These are phyloP conservation scores for Bolboschoenus planiculmis DNA, from an alignment of 176 grass and related monocot genomes.

Conservation along the genomic window DNA sequence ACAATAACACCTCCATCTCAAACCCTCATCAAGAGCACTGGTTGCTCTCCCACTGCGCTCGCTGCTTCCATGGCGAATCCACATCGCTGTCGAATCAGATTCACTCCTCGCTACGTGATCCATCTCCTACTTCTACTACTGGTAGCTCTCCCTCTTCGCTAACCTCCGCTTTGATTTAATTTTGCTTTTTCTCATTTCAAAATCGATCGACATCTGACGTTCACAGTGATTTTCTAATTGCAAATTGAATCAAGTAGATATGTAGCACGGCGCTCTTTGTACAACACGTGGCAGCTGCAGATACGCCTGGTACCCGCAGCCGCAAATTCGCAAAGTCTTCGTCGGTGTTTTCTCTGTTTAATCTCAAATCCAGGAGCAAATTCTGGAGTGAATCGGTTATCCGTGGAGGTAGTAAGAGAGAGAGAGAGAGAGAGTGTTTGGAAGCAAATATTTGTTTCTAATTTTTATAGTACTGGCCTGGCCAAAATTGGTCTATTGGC, in stretches of 20 bases:
- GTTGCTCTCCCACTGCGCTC: not conserved
- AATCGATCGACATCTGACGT: not conserved
- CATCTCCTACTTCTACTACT: not conserved
- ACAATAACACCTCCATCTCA: not conserved
- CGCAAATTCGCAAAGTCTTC: constrained; percentile 36
- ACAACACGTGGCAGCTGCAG: constrained; percentile 27
- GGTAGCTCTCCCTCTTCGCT: not conserved
- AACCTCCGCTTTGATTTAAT: not conserved
- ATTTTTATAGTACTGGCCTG: not conserved
- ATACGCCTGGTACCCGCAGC: constrained; percentile 46
- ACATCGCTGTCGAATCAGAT: not conserved
- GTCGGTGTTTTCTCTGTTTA: constrained; percentile 83
- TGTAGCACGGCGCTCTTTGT: not conserved
- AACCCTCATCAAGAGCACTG: not conserved
- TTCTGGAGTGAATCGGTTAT: constrained; percentile 93
- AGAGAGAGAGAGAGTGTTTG: not conserved
- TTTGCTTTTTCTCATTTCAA: not conserved
- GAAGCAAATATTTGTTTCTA: not conserved
- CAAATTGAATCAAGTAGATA: not conserved
- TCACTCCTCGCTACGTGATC: not conserved
- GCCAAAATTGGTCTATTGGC: not conserved
- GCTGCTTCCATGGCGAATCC: constrained; percentile 11
- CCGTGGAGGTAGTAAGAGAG: constrained; percentile 33
- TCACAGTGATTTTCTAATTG: not conserved
- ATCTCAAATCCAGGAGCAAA: constrained; percentile 71